Base-by-base conservation (phyloP, 306 rosid species). In the Fragaria vesca region DNA sequence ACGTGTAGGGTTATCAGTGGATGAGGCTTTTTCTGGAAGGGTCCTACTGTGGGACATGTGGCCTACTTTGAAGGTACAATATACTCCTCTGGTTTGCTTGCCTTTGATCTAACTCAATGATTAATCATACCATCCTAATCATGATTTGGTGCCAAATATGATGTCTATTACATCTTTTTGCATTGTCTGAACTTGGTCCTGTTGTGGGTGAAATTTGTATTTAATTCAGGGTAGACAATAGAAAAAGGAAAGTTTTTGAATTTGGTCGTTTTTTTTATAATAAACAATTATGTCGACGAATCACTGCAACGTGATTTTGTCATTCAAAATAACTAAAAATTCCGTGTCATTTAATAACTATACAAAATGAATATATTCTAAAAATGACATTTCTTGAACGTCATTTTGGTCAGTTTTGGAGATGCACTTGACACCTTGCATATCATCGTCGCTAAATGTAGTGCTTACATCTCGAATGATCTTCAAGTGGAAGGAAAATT, bases 1-100 rank as follows among this genome's bases (percentile, higher is more conserved):
- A 83, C 69, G 80, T 72, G 79, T 71, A 74, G 83, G 76, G 80
- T 73, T 73, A 36, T 81, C 86, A 80, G 75, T 82, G 80, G 83
- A 26, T 4, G 40, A 55, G 81, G 71, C 80, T 71, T 61, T n/a
- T 66, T 18, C 7, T 4, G n/a, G 15, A 48, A 18, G 76, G 76
- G 50, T 24, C 17, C 21, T 7, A 0, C 2, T 32, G 46, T 17
- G 45, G 69, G 24, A 13, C 45, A 32, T 34, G 43, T n/a, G 21
- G 13, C 45, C 45, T 17, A 74, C 57, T 74, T 62, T 38, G 71
- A 61, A 61, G 71, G 12, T 75, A 61, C 71, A 75, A 30, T 32
- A 46, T 36, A 34, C 66, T 54, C 18, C n/a, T 52, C 1, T 3
- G 0, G 76, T 45, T 75, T 62, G 61, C 71, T 61, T 75, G 60